Percentiles rank a stretch among this genome's conserved stretches.
phyloP scores from a whole-genome alignment of 768 basidiomycete species.

The Mycena latifolia region DNA sequence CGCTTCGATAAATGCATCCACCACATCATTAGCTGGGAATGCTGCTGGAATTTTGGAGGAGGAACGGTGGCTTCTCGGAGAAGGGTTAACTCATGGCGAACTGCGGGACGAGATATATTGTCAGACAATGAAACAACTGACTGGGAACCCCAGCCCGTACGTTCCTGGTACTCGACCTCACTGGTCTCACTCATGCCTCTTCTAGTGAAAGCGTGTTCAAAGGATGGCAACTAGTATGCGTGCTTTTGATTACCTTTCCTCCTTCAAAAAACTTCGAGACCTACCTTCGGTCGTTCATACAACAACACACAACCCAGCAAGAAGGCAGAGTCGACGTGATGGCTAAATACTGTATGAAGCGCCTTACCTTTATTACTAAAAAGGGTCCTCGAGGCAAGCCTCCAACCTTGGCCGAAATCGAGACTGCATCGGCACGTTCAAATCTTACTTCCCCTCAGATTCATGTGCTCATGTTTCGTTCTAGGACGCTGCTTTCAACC shows the following conservation, averaged over 20 bases:
- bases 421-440: conserved; percentile 82
- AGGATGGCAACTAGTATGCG: conserved; percentile 94
- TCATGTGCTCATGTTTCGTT: conserved; percentile 26
- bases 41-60: conserved; percentile 75
- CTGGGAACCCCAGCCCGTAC: conserved; percentile 82
- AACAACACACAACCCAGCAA: conserved; percentile 71
- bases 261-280: conserved; percentile 94
- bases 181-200: conserved; percentile 4
- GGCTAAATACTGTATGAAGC: conserved; percentile 91
- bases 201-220: conserved; percentile 86
- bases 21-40: conserved; percentile 56
- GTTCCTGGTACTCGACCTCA: conserved; percentile 43
- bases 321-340: conserved; percentile 90
- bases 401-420: conserved; percentile 87
- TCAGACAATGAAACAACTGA: conserved; percentile 93
- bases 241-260: conserved; percentile 91
- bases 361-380: conserved; percentile 78
- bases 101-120: conserved; percentile 95
- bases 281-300: conserved; percentile 85
- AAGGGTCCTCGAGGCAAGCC: conserved; percentile 91
- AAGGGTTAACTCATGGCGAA: conserved; percentile 85
- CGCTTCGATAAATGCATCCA: conserved; percentile 59
- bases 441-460: conserved; percentile 1
- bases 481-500: conserved; percentile 94
- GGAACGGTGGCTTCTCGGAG: conserved; percentile 86